These are phyloP conservation scores for Saitozyma sp. DNA, from an alignment of 768 basidiomycete species.

Conservation along the genomic window DNA sequence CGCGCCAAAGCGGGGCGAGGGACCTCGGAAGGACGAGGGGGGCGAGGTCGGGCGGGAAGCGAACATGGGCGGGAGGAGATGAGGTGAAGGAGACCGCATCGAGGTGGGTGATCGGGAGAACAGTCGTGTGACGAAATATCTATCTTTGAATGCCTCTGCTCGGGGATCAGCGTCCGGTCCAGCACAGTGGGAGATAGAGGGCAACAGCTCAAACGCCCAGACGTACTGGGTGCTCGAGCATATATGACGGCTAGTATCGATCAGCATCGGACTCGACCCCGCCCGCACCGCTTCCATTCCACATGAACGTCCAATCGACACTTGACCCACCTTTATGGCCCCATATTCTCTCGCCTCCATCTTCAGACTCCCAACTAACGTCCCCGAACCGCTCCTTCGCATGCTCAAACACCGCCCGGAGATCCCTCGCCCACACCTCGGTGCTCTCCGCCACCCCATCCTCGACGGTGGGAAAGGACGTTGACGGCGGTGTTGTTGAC, in stretches of 20 bases:
- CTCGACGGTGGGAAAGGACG: slow-evolving; percentile 26
- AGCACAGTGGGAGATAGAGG: neutral
- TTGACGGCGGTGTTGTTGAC: too few species aligned
- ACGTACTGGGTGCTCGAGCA: slow-evolving; percentile 78
- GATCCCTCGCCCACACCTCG: slow-evolving; percentile 73
- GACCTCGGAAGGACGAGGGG: slow-evolving; percentile 19
- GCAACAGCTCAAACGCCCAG: neutral
- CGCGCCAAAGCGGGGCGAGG: slow-evolving; percentile 2
- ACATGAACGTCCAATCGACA: neutral
- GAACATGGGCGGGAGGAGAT: slow-evolving; percentile 21
- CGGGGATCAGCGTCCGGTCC: too few species aligned
- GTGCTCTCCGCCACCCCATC: slow-evolving; percentile 58
- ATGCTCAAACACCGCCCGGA: slow-evolving; percentile 70
- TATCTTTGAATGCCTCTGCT: slow-evolving; percentile 69
- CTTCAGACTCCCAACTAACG: slow-evolving; percentile 70
- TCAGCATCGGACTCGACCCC: slow-evolving; percentile 2
- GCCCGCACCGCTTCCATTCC: too few species aligned
- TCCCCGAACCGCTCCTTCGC: slow-evolving; percentile 95
- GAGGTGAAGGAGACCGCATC: slow-evolving; percentile 25
- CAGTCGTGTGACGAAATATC: slow-evolving; percentile 66
- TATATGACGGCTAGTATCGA: slow-evolving; percentile 72
- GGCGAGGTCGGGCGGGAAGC: slow-evolving; percentile 15
- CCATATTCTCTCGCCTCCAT: slow-evolving; percentile 60
- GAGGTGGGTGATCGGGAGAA: slow-evolving; percentile 60
- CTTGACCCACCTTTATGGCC: slow-evolving; percentile 84